These are phyloP conservation scores for Apiospora phragmitis DNA, from an alignment of 2,329 filamentous ascomycete genomes.

Conservation along the genomic window DNA sequence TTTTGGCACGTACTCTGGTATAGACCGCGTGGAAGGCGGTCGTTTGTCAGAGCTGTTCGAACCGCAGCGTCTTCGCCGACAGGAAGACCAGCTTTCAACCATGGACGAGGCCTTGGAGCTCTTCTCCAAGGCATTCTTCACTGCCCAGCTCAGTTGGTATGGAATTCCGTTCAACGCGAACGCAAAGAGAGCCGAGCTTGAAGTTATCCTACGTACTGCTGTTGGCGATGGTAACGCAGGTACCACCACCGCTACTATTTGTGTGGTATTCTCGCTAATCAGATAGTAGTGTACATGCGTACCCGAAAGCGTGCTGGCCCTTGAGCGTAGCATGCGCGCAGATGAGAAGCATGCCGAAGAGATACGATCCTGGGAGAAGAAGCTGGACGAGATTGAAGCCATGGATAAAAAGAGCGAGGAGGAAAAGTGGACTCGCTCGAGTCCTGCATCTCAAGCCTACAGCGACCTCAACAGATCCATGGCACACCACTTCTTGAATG, in stretches of 20 bases:
- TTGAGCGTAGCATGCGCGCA: neutral
- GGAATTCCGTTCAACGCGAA: neutral
- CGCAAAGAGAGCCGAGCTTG: rapidly evolving
- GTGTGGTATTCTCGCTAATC: neutral
- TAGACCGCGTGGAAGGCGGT: neutral
- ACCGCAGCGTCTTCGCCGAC: neutral
- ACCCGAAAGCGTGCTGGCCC: neutral
- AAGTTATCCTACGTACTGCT: neutral
- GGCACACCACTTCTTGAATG: neutral
- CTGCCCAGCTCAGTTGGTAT: neutral
- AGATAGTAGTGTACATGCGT: neutral
- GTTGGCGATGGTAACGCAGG: neutral
- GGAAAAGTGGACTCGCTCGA: too few species aligned
- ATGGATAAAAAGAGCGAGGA: neutral
- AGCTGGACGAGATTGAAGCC: neutral
- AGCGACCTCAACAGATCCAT: neutral
- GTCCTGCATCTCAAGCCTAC: too few species aligned
- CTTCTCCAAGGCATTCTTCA: neutral
- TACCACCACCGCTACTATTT: neutral
- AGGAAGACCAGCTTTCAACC: neutral
- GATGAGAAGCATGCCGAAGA: neutral
- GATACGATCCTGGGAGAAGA: neutral
- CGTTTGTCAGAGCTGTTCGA: neutral
- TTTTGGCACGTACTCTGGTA: neutral
- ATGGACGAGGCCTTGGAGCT: neutral